phyloP scores from a whole-genome alignment of 192 early-diverging fungal species.

The Paraglomus brasilianum region DNA sequence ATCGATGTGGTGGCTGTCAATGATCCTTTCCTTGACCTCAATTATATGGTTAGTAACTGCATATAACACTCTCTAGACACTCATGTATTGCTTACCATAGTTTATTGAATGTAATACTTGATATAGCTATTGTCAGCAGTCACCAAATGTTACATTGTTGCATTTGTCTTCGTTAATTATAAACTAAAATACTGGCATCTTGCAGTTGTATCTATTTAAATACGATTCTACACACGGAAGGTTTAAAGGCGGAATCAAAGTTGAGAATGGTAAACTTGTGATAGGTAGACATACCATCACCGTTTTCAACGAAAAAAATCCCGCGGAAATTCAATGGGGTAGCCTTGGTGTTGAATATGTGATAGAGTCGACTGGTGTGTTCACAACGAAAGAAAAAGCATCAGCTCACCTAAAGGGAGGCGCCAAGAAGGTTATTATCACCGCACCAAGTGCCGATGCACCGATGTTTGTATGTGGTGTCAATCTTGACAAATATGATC shows the following conservation, averaged over 20 bases:
- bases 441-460: conserved; percentile 93
- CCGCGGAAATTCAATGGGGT: conserved; percentile 90
- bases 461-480: conserved; percentile 99
- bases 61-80: neutral
- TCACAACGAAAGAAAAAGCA: conserved; percentile 91
- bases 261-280: conserved; percentile 83
- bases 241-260: conserved; percentile 79
- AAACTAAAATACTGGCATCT: no score
- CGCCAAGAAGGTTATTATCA: conserved; percentile 99
- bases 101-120: neutral
- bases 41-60: conserved; percentile 77
- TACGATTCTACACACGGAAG: conserved; percentile 99
- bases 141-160: no score
- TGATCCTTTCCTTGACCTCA: conserved; percentile 95
- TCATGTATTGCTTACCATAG: neutral
- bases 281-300: conserved; percentile 82
- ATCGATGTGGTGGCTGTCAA: conserved; percentile 89
- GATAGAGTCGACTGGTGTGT: conserved; percentile 98
- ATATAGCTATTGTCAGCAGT: no score
- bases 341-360: conserved; percentile 80
- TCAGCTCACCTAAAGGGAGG: conserved; percentile 84
- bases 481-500: conserved; percentile 93
- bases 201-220: conserved; percentile 89
- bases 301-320: conserved; percentile 75
- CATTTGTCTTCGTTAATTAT: no score